A percentile compares a stretch with the other conserved stretches of the same genome.
phyloP scores from a whole-genome alignment of 202 grass and related monocot species.

The Zizania palustris region DNA sequence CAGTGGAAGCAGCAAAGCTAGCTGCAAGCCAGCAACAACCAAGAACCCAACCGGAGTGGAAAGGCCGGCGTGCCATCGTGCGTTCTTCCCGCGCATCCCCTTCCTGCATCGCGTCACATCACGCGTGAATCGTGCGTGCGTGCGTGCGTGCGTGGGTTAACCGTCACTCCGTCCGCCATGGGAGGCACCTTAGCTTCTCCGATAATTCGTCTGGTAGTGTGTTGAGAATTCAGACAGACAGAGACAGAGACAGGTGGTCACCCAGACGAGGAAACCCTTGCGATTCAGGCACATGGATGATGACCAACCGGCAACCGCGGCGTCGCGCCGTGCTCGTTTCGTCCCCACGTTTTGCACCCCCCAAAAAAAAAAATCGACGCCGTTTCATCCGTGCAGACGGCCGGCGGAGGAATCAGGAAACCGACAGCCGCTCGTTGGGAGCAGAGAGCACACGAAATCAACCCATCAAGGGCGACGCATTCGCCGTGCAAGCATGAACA shows the following conservation, averaged over 20 bases:
- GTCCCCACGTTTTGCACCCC: not conserved
- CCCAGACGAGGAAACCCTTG: not conserved
- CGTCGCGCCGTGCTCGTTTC: not conserved
- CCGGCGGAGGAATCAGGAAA: too few relatives aligned
- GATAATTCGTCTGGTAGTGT: not conserved
- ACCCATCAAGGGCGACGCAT: too few relatives aligned
- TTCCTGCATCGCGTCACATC: not conserved
- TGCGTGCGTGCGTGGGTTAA: too few relatives aligned
- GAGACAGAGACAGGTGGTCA: not conserved
- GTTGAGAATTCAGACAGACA: too few relatives aligned
- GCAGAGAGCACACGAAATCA: not conserved
- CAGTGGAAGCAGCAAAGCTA: slow-evolving; percentile 17
- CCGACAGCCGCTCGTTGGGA: not conserved
- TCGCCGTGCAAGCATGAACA: too few relatives aligned
- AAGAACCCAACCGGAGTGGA: not conserved
- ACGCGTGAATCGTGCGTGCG: not conserved
- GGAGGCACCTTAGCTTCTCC: not conserved
- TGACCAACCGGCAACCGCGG: not conserved
- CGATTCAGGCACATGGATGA: slow-evolving; percentile 1
- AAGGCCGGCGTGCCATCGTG: not conserved
- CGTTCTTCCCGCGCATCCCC: not conserved
- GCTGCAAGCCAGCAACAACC: not conserved
- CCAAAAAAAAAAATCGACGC: too few relatives aligned
- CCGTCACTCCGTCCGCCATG: not conserved
- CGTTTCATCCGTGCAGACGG: not conserved